Percentiles rank a stretch among this genome's conserved stretches.
phyloP scores from a whole-genome alignment of 169 alveolate genomes.

The Amoebophrya sp. region DNA sequence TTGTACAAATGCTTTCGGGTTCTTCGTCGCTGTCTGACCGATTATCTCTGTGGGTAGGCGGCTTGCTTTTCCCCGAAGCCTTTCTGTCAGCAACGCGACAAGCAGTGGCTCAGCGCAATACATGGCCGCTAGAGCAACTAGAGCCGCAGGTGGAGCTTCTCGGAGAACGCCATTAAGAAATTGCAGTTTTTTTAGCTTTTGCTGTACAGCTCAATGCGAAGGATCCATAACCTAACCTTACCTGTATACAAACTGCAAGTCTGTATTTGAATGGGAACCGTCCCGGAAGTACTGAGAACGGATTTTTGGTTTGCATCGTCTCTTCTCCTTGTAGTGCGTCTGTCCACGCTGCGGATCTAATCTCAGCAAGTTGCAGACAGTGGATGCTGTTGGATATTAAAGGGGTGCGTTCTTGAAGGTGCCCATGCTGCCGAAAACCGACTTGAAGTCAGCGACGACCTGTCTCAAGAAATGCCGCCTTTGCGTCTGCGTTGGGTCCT shows the following conservation, averaged over 20 bases:
- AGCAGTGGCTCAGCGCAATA: too few species aligned
- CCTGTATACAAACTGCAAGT: background rate
- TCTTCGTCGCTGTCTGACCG: background rate
- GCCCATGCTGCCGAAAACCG: background rate
- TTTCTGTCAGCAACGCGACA: background rate
- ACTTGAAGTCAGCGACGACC: background rate
- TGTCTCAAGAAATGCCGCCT: background rate
- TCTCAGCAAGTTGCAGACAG: background rate
- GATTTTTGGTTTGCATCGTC: background rate
- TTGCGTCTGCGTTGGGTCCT: background rate
- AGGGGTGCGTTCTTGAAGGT: background rate
- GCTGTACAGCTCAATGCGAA: background rate
- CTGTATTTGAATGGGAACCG: background rate
- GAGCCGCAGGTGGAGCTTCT: background rate
- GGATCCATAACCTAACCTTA: background rate
- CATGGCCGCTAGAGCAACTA: background rate
- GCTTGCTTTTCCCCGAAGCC: background rate
- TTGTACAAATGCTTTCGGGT: background rate
- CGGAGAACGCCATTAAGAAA: too few species aligned
- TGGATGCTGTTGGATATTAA: background rate
- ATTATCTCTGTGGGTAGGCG: background rate
- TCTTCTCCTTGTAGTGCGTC: background rate
- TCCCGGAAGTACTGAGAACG: background rate
- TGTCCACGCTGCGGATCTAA: background rate
- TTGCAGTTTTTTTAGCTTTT: background rate